A percentile compares a stretch with the other conserved stretches of the same genome.
phyloP scores from a whole-genome alignment of 345 rosid species.

The Durio zibethinus region DNA sequence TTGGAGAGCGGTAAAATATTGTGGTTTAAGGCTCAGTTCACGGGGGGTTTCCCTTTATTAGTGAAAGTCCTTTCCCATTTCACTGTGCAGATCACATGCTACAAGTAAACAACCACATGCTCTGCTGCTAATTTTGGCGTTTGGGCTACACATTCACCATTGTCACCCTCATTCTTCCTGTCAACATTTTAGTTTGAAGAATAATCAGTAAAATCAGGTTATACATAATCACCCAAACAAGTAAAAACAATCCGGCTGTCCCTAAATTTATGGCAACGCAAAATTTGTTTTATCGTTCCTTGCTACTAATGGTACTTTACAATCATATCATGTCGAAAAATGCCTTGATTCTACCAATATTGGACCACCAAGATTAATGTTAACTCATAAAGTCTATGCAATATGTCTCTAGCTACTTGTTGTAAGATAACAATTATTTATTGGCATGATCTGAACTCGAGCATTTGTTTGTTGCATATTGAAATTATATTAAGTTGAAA shows the following conservation, averaged over 20 bases:
- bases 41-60: background rate
- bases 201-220: background rate
- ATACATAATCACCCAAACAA: background rate
- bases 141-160: background rate
- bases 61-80: background rate
- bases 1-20: background rate
- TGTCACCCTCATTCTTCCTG: background rate
- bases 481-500: background rate
- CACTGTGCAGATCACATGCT: constrained; percentile 6
- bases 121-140: background rate
- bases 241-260: background rate
- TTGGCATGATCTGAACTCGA: background rate
- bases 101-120: constrained; percentile 10
- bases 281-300: background rate
- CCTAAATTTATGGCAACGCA: background rate
- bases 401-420: background rate
- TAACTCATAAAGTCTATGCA: background rate
- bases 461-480: background rate
- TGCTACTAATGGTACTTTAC: background rate
- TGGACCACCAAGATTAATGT: background rate
- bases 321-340: background rate
- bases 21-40: background rate
- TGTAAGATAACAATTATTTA: background rate
- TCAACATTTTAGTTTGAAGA: background rate
- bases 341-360: background rate